A percentile compares a stretch with the other conserved stretches of the same genome.
These are phyloP conservation scores for Myrica gale DNA, from an alignment of 306 rosid species.

Conservation along the genomic window DNA sequence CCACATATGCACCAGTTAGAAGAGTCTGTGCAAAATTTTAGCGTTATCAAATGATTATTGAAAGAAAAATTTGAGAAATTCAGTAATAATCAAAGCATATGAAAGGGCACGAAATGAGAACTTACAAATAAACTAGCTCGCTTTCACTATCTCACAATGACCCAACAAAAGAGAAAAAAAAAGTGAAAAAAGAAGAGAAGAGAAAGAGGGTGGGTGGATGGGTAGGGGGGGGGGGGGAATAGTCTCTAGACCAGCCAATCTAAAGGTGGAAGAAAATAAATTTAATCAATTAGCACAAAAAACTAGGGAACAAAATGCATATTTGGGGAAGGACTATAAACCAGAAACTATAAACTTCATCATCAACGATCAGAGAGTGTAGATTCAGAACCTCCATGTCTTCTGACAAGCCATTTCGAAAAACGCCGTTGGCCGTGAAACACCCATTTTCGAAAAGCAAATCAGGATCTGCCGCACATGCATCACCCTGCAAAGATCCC, in stretches of 20 bases:
- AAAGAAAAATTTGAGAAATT: slow-evolving; percentile 29
- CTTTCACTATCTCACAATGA: background rate
- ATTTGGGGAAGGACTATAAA: slow-evolving; percentile 1
- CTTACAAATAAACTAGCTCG: background rate
- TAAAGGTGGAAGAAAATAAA: background rate
- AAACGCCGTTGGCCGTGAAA: slow-evolving; percentile 38
- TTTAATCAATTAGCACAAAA: background rate
- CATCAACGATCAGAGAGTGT: slow-evolving; percentile 34
- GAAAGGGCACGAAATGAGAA: background rate
- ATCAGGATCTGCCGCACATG: slow-evolving; percentile 48
- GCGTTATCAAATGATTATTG: slow-evolving; percentile 20
- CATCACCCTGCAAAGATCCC: slow-evolving; percentile 82
- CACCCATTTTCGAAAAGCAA: slow-evolving; percentile 51
- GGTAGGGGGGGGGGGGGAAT: too few relatives aligned
- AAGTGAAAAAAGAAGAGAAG: too few relatives aligned
- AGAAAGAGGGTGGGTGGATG: too few relatives aligned
- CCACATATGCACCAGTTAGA: slow-evolving; percentile 81
- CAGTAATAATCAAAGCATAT: background rate
- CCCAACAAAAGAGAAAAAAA: slow-evolving; percentile 3
- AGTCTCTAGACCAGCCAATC: slow-evolving; percentile 11
- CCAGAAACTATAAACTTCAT: background rate
- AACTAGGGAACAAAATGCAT: slow-evolving; percentile 1
- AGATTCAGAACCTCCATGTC: slow-evolving; percentile 71
- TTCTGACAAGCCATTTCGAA: slow-evolving; percentile 51
- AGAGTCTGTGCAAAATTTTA: slow-evolving; percentile 40